Conservation (phyloP, 148 eudicot species). For the Arctostaphylos glauca region DNA sequence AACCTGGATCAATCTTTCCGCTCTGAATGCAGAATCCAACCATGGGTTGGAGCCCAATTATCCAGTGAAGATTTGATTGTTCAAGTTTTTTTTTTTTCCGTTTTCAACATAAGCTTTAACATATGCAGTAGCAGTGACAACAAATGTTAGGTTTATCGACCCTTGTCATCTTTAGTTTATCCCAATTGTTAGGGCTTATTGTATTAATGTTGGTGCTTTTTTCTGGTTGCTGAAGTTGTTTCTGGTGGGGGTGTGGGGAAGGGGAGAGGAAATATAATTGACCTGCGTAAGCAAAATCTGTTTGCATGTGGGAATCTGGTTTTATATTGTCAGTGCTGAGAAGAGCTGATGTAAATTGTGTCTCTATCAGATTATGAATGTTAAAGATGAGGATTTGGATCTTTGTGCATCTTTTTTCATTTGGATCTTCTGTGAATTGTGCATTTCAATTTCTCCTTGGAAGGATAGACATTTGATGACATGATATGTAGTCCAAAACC, state of each 20-base stretch:
- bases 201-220: conserved; percentile 1
- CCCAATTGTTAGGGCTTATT: not conserved
- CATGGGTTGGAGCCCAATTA: conserved; percentile 26
- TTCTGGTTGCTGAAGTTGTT: not conserved
- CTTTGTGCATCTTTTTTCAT: not conserved
- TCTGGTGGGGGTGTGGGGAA: not conserved
- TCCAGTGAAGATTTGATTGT: conserved; percentile 17
- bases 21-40: conserved; percentile 31
- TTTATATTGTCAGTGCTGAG: conserved; percentile 14
- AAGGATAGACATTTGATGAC: not conserved
- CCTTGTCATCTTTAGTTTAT: not conserved
- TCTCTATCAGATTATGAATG: conserved; percentile 8
- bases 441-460: conserved; percentile 6
- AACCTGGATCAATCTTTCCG: conserved; percentile 27
- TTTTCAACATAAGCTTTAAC: conserved; percentile 21
- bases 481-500: not conserved
- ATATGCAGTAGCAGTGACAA: conserved; percentile 3
- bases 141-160: conserved; percentile 13
- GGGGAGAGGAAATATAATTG: not conserved
- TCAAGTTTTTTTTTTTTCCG: conserved; percentile 25
- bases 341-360: conserved; percentile 15
- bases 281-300: not conserved
- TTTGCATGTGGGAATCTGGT: conserved; percentile 3
- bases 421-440: conserved; percentile 6
- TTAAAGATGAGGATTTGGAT: not conserved